Base-by-base conservation (phyloP, 2,329 filamentous ascomycete genomes). In the Neoascochyta sp. region DNA sequence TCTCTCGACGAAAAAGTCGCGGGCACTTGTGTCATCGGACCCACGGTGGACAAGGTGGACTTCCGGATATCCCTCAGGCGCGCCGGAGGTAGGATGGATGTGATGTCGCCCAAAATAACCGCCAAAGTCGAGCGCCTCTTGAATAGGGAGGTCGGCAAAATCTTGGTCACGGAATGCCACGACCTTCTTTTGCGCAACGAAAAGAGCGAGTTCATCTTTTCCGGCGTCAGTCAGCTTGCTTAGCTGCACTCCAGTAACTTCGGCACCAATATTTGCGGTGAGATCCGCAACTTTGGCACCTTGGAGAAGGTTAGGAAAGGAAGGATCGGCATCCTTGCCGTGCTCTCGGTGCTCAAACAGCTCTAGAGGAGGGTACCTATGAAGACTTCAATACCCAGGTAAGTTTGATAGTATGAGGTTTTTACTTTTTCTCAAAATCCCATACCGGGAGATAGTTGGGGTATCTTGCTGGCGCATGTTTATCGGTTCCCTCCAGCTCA, bases 81-180 rank as follows among this genome's bases (percentile, higher is more conserved):
- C 80, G 2, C 86, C 85, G 1, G 80, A 85, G 0, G 83, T 84
- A 4, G 84, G 85, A 49, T 90, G 86, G 35, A 90, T 85, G 65
- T 92, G 86, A 47, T 84, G 82, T 7, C 83, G 78, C 25, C 86
- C 86, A 52, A 88, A 92, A 65, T 89, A 88, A 29, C 75, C 72
- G 27, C 79, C 84, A 43, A 79, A 80, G 12, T 81, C 71, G 20
- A 87, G 69, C 2, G 81, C 84, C 7, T 85, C 72, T 16, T 75
- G 60, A 50, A 89, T 87, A 6, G 82, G 74, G 8, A 87, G 69
- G 43, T 83, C 62, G 22, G 70, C 70, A 23, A 73, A 65, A 44
- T 89, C 81, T 54, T 89, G 85, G 51, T 80, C 72, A 14, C 83
- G 78, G 71, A 90, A 89, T 17, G 81, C 75, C 68, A 43, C 83